Percentiles rank a stretch among this genome's conserved stretches.
These are phyloP conservation scores for Eudorina sp. DNA, from an alignment of 139 green algal species.

Conservation along the genomic window DNA sequence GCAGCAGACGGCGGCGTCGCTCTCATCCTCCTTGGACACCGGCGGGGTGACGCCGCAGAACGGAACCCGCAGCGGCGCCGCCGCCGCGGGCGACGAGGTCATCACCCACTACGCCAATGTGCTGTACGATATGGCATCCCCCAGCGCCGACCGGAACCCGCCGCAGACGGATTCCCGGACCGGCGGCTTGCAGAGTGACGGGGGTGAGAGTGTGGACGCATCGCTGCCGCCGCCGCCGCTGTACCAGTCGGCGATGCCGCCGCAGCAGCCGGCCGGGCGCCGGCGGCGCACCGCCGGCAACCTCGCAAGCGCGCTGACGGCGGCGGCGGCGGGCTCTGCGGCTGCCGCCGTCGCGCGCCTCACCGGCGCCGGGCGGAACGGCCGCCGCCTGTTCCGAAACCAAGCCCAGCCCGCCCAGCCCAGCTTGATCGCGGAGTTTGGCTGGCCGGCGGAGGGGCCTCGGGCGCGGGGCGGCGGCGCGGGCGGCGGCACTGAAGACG, in stretches of 20 bases:
- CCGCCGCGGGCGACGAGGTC: neutral
- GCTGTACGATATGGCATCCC: constrained; percentile 15
- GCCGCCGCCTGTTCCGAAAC: neutral
- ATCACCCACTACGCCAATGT: constrained; percentile 38
- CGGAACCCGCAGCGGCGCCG: neutral
- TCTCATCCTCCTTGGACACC: neutral
- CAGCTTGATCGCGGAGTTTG: constrained; percentile 5
- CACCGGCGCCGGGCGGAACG: neutral
- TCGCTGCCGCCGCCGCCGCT: neutral
- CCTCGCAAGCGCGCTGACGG: neutral
- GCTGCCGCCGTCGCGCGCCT: neutral
- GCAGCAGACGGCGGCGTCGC: neutral
- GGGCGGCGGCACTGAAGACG: neutral
- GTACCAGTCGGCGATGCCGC: neutral
- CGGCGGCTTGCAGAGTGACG: neutral
- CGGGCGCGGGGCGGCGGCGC: neutral
- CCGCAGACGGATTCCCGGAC: too few species aligned
- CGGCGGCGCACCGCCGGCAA: neutral
- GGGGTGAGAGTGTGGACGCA: neutral
- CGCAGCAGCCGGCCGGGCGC: neutral
- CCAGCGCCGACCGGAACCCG: neutral
- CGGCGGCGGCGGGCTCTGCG: neutral
- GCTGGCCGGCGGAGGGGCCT: neutral
- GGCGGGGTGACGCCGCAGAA: neutral
- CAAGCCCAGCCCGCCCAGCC: neutral